phyloP scores from a whole-genome alignment of 2,329 filamentous ascomycete species.

The Talaromyces sp. region DNA sequence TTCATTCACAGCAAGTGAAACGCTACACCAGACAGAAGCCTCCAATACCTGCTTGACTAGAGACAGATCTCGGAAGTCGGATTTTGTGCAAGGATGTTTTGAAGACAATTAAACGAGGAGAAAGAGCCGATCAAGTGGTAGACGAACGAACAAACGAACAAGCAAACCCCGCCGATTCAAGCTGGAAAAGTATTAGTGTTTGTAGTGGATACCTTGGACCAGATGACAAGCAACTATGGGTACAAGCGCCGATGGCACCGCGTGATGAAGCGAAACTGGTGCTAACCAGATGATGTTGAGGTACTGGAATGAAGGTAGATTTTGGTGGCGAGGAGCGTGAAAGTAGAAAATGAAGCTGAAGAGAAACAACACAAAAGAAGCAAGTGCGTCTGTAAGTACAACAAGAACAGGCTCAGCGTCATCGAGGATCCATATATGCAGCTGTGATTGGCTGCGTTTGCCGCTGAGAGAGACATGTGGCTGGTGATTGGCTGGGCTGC shows the following conservation, averaged over 20 bases:
- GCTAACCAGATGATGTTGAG: neutral
- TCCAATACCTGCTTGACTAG: neutral
- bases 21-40: neutral
- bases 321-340: neutral
- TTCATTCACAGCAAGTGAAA: neutral
- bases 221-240: neutral
- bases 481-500: neutral
- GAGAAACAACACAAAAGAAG: neutral
- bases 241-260: neutral
- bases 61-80: neutral
- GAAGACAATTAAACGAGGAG: neutral
- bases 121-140: neutral
- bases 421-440: neutral
- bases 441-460: slow-evolving; percentile 7
- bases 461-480: neutral
- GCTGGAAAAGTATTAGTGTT: slow-evolving; percentile 12
- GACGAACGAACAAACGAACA: neutral
- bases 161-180: slow-evolving; percentile 13
- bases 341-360: neutral
- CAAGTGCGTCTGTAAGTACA: neutral
- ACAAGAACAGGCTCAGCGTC: slow-evolving; percentile 3
- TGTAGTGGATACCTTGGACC: slow-evolving; percentile 2
- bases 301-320: too few relatives aligned
- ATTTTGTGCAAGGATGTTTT: neutral
- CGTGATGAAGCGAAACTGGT: neutral